Evolutionary conservation across 2,329 filamentous ascomycete species (phyloP), one percentile per base, ranked within the genome.

Genomic region (Alternaria triticimaculans): DNA sequence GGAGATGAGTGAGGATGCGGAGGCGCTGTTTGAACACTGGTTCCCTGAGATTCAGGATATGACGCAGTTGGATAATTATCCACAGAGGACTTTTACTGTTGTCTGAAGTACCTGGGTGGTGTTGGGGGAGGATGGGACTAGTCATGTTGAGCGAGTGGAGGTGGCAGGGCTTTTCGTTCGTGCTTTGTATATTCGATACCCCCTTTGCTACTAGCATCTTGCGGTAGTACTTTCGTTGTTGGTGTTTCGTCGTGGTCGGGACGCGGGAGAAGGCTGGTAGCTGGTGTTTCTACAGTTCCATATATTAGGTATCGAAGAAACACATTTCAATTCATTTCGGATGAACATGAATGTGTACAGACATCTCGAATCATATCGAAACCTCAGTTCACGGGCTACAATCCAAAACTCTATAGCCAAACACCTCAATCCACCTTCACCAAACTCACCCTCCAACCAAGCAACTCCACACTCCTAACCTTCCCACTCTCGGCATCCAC

Each of bases 31-130:
- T 55, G 70, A 69, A 44, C 69, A 76, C 28, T 80, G 77, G 77
- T 80, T 79, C 44, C 76, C 77, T 0, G 74, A 80, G 18, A 67
- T 79, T 11, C 71, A 78, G 46, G 76, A 80, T 45, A 80, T 80
- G 76, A 76, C 72, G 15, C 71, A 76, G 33, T 61, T 80, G 20
- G 77, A 80, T 43, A 74, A 73, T 15, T 70, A 71, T 5, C 76
- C 75, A 7, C 69, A 73, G 28, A 68, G 68, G 25, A 73, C 70
- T 6, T 78, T 78, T 51, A 74, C 73, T 2, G 68, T 79, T 37
- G 64, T 79, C 9, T 78, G 48, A 64, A n/a, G 33, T 37, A n/a
- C 15, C 7, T 37, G 15, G 33, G 33, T 37, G 33, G 3, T 37
- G 37, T 18, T 41, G 2, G 20, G 6, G 30, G n/a, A 18, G 37